Evolutionary conservation across 73 alveolate genomes (phyloP).

Genomic region (Paramecium primaurelia): DNA sequence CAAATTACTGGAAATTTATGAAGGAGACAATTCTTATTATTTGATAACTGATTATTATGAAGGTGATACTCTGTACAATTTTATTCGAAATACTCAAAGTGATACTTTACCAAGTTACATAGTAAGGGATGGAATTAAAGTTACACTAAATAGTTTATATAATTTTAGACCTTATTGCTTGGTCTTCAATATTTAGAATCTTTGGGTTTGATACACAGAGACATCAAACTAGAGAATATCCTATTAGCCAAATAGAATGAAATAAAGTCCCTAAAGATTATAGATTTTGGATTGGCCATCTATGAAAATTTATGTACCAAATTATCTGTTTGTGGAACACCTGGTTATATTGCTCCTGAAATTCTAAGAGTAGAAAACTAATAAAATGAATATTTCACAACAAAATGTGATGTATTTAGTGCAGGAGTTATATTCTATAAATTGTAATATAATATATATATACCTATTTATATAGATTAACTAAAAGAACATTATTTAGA

Average conservation of each 20-base stretch:
- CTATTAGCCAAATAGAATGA: conserved; percentile 45
- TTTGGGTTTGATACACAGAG: conserved; percentile 62
- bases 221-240: conserved; percentile 59
- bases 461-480: background rate
- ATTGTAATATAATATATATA: background rate
- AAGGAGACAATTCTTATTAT: conserved; percentile 40
- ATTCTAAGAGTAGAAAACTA: background rate
- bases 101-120: background rate
- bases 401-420: conserved; percentile 40
- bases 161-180: background rate
- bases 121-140: background rate
- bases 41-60: conserved; percentile 2
- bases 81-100: background rate
- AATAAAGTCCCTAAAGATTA: conserved; percentile 57
- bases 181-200: conserved; percentile 58
- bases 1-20: conserved; percentile 7
- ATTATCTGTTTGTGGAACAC: conserved; percentile 64
- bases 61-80: conserved; percentile 13
- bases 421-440: conserved; percentile 48
- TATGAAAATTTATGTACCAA: background rate
- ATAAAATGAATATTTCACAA: background rate
- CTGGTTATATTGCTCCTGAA: conserved; percentile 71
- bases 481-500: conserved; percentile 19
- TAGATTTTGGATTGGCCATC: conserved; percentile 76
- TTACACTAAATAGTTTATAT: background rate